A percentile compares a stretch with the other conserved stretches of the same genome.
phyloP scores from a whole-genome alignment of 768 basidiomycete species.

The Clavulina sp. region DNA sequence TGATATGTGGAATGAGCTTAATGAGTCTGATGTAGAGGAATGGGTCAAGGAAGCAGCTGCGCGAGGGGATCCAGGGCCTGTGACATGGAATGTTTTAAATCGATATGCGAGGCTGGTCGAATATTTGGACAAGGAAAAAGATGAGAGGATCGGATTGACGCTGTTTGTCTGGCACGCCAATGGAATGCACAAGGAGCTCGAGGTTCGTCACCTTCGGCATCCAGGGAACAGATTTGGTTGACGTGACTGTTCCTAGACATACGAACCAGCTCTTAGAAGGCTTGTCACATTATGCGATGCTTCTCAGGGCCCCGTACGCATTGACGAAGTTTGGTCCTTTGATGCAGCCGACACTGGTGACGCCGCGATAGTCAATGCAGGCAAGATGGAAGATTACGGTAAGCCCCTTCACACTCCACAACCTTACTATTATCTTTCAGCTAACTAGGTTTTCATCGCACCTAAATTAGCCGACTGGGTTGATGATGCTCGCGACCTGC shows the following conservation, averaged over 20 bases:
- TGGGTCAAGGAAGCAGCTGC: no score
- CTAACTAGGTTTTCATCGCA: no score
- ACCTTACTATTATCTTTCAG: no score
- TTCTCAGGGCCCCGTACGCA: constrained; percentile 18
- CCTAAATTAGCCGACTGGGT: background rate
- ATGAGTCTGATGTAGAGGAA: no score
- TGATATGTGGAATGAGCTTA: no score
- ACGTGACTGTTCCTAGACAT: constrained; percentile 35
- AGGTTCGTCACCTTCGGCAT: constrained; percentile 14
- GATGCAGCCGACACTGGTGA: constrained; percentile 80
- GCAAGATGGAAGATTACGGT: constrained; percentile 41
- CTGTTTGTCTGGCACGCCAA: constrained; percentile 41
- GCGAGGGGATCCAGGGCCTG: no score
- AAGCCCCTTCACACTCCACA: no score
- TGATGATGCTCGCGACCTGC: background rate
- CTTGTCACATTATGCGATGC: constrained; percentile 27
- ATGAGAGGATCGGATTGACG: background rate
- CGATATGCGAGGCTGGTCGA: background rate
- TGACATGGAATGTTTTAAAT: background rate
- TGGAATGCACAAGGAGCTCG: constrained; percentile 74
- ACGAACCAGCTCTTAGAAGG: constrained; percentile 47
- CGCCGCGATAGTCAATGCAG: constrained; percentile 50
- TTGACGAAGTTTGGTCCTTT: constrained; percentile 68
- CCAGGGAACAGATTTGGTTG: no score
- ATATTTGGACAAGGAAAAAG: background rate